A percentile compares a stretch with the other conserved stretches of the same genome.
Conservation (phyloP, 1,139 yeast genomes). For the Candida sojae region DNA sequence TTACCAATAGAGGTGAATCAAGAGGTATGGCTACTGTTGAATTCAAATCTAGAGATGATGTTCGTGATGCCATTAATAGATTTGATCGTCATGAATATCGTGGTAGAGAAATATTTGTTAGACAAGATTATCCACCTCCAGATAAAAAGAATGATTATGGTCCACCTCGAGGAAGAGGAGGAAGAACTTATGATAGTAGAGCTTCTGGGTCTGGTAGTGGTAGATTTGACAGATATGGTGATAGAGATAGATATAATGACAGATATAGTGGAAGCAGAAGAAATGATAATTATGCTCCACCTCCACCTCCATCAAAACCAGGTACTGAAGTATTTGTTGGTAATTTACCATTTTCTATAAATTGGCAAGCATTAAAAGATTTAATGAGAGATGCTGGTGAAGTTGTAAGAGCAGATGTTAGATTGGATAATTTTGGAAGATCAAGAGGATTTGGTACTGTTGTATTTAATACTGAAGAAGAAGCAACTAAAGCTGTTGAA, state of each 20-base stretch:
- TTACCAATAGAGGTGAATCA: conserved; percentile 80
- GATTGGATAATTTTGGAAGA: conserved; percentile 67
- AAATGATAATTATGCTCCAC: conserved; percentile 12
- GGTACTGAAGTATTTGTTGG: conserved; percentile 79
- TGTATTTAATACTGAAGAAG: conserved; percentile 58
- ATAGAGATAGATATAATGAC: conserved; percentile 10
- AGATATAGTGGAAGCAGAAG: conserved; percentile 12
- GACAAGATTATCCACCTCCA: conserved; percentile 88
- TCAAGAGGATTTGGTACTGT: conserved; percentile 89
- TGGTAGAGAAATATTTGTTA: conserved; percentile 86
- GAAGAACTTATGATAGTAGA: conserved; percentile 12
- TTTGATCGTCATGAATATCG: conserved; percentile 66
- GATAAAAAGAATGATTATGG: conserved; percentile 31
- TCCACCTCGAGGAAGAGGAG: conserved; percentile 18
- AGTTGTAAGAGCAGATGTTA: conserved; percentile 80
- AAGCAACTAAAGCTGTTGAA: conserved; percentile 62
- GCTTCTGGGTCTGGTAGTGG: conserved; percentile 7
- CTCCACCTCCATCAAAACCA: conserved; percentile 27
- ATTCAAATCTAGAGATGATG: conserved; percentile 67
- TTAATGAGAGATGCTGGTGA: conserved; percentile 76
- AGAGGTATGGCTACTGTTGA: conserved; percentile 96
- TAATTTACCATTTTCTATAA: conserved; percentile 76
- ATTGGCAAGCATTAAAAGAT: conserved; percentile 87
- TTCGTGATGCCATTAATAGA: conserved; percentile 69
- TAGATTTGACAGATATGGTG: not conserved